These are phyloP conservation scores for Candida verbasci DNA, from an alignment of 805 yeast species.

Conservation along the genomic window DNA sequence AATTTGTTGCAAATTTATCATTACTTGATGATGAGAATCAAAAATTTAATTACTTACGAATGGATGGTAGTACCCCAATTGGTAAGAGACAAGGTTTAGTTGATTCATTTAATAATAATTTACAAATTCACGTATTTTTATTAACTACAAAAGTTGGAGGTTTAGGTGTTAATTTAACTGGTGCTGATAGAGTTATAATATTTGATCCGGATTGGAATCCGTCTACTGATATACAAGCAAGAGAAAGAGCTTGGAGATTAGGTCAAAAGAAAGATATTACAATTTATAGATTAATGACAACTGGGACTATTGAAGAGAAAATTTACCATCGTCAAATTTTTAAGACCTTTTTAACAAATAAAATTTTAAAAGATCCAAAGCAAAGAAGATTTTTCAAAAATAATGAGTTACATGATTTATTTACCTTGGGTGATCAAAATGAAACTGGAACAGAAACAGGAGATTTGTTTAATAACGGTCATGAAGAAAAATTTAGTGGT, in stretches of 20 bases:
- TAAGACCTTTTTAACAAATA: constrained; percentile 89
- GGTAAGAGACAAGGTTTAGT: constrained; percentile 72
- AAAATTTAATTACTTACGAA: constrained; percentile 57
- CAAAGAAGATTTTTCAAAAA: constrained; percentile 89
- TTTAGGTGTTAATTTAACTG: constrained; percentile 87
- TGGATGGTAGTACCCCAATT: constrained; percentile 94
- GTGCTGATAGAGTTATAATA: constrained; percentile 91
- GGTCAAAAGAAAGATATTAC: constrained; percentile 93
- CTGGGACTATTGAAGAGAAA: constrained; percentile 95
- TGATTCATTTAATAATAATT: constrained; percentile 69
- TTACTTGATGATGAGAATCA: constrained; percentile 9
- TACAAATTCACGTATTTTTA: constrained; percentile 59
- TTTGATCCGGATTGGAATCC: constrained; percentile 99
- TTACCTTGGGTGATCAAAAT: constrained; percentile 73
- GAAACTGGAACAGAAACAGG: constrained; percentile 68
- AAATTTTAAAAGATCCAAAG: constrained; percentile 91
- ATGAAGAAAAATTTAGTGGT: constrained; percentile 36
- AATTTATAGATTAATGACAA: constrained; percentile 85
- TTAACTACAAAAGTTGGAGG: constrained; percentile 97
- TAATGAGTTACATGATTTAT: constrained; percentile 87
- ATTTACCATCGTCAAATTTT: constrained; percentile 95
- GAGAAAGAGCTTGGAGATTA: constrained; percentile 95
- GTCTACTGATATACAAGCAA: constrained; percentile 92
- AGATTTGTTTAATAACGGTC: constrained; percentile 47
- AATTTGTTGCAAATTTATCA: constrained; percentile 45